Evolutionary conservation across 83 land plant genomes (phyloP), one percentile per base, ranked within the genome.

Genomic region (Larix sibirica): DNA sequence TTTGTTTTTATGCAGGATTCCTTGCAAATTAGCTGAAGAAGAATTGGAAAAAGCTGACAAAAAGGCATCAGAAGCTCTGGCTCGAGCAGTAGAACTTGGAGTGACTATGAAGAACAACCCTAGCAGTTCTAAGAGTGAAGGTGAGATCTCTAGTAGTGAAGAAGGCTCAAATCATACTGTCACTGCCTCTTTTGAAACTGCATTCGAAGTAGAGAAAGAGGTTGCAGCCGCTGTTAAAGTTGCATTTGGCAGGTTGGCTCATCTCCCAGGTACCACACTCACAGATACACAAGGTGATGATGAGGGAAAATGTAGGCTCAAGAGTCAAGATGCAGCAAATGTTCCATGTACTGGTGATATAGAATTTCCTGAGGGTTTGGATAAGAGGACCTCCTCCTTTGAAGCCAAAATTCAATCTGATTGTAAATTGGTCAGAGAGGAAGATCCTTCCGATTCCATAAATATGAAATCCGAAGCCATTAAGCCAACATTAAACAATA

Each of bases 121-220:
- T 66, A 58, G 40, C 80, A 77, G 40, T 77, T 77, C 80, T 14
- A 73, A 73, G 56, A 54, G 77, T 44, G 77, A 73, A 44, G 77
- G 56, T 2, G 77, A 20, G 4, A 73, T 47, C 21, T 77, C 92
- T 4, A 18, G 8, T 14, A 82, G 60, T 50, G 88, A 86, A 42
- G 87, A 84, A 76, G 82, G 80, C 16, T 83, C 89, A 10, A 85
- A 85, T 68, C 89, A 96, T 68, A 86, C 80, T 13, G 81, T 95
- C 71, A 87, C 84, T n/a, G 96, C 99, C 69, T 91, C 97, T 28
- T 90, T 96, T 81, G 92, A 91, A 74, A 95, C 97, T 21, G 94
- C 93, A 63, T 95, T 95, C 84, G 96, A 95, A 64, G 97, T 96
- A 5, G 97, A 96, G 85, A 94, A 92, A 88, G 93, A 95, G 84